Base-by-base conservation (phyloP, 345 rosid genomes). In the Eucalyptus guilfoylei region DNA sequence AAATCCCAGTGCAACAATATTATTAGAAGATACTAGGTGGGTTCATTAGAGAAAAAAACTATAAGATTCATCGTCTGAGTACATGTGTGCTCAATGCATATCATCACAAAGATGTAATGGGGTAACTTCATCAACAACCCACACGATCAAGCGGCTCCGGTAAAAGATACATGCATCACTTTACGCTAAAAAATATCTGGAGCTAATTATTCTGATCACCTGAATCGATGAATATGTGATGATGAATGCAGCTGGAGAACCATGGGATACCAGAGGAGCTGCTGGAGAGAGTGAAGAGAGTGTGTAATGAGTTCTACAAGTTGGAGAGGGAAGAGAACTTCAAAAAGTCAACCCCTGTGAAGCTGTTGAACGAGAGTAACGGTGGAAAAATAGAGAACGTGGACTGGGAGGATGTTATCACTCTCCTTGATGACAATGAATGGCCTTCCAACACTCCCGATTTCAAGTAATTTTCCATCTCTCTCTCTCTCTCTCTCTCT, bases 331-430 rank as follows among this genome's bases (percentile, higher is more conserved):
- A 96, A 89, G 94, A 93, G 88, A 92, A 88, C 45, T 97, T 97
- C 95, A 90, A 94, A 76, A 89, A 90, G 69, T 97, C 98, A 9
- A 86, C 89, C 47, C 86, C 93, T 5, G 94, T 94, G 90, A 95
- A 93, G 91, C 50, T 91, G 49, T 89, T 96, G 90, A 88, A 92
- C 16, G 95, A 96, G 32, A 94, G 14, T 88, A 86, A 81, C n/a
- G 93, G 87, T 16, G 94, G 93, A 87, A 95, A 90, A 86, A 67
- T 96, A 90, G 99, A 96, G 86, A 90, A 80, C 90, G 93, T 93
- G 88, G 99, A 97, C 87, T 96, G 98, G 97, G 99, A 97, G 90
- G 99, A 97, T 90, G 97, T 93, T n/a, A 90, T 97, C 93, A 93
- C 91, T 89, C 95, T 97, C 90, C 76, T 88, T 4, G 97, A 95